Conservation (phyloP, 192 early-diverging fungal species). For the Coemansia sp. region DNA sequence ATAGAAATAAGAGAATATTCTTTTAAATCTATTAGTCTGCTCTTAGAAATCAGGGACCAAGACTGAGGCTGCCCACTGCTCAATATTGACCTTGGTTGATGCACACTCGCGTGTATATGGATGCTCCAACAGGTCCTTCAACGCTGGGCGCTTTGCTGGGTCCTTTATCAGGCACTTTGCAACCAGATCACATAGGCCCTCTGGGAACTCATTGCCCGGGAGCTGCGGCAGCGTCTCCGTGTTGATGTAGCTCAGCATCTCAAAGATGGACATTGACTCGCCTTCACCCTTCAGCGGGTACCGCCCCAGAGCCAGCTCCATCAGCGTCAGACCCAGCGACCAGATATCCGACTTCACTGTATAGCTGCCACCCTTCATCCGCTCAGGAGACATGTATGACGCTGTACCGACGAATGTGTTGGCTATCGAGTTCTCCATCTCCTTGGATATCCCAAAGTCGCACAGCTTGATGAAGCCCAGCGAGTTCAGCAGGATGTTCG, state of each 20-base stretch:
- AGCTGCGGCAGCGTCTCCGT: conserved; percentile 83
- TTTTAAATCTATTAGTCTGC: background rate
- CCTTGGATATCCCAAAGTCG: conserved; percentile 91
- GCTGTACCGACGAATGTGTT: conserved; percentile 85
- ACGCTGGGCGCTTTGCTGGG: conserved; percentile 58
- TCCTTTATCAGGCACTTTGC: conserved; percentile 52
- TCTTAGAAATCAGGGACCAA: conserved; percentile 27
- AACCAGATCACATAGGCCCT: conserved; percentile 76
- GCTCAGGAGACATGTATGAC: conserved; percentile 84
- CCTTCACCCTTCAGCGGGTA: conserved; percentile 71
- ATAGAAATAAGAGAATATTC: background rate
- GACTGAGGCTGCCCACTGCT: conserved; percentile 56
- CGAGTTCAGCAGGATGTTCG: conserved; percentile 81
- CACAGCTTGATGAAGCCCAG: conserved; percentile 76
- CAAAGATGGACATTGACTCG: conserved; percentile 77
- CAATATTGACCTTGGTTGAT: conserved; percentile 61
- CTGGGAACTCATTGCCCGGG: conserved; percentile 70
- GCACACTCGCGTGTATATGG: conserved; percentile 55
- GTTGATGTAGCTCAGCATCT: conserved; percentile 89
- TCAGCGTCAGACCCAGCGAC: conserved; percentile 77
- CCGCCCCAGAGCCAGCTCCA: conserved; percentile 76
- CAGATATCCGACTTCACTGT: conserved; percentile 81
- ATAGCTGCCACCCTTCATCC: conserved; percentile 76
- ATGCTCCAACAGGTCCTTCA: conserved; percentile 65
- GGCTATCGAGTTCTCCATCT: conserved; percentile 80